Conservation (phyloP, 805 yeast genomes). For the Metschnikowia sp. region DNA sequence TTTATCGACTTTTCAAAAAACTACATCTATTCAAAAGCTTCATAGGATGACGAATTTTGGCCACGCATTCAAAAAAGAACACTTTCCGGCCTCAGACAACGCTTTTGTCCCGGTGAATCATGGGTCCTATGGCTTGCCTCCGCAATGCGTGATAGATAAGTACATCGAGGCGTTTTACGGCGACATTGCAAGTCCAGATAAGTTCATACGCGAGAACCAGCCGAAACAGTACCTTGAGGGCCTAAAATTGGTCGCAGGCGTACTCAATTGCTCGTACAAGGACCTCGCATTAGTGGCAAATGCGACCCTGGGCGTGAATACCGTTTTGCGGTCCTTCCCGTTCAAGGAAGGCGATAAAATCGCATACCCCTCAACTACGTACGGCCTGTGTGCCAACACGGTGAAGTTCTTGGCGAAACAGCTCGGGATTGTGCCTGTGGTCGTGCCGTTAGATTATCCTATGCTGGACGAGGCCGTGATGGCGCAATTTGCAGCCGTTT, state of each 20-base stretch:
- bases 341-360: slow-evolving; percentile 51
- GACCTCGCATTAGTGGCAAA: slow-evolving; percentile 54
- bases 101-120: slow-evolving; percentile 52
- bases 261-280: slow-evolving; percentile 46
- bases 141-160: slow-evolving; percentile 37
- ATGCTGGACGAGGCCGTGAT: slow-evolving; percentile 22
- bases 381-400: slow-evolving; percentile 54
- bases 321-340: slow-evolving; percentile 52
- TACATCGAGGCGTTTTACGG: slow-evolving; percentile 9
- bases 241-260: slow-evolving; percentile 32
- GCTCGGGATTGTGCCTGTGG: slow-evolving; percentile 23
- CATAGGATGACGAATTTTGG: slow-evolving; percentile 40
- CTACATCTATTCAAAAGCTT: no score
- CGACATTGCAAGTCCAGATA: slow-evolving; percentile 45
- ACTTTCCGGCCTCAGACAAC: slow-evolving; percentile 42
- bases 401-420: slow-evolving; percentile 38
- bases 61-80: slow-evolving; percentile 41
- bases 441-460: slow-evolving; percentile 17
- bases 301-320: slow-evolving; percentile 60
- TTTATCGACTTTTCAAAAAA: no score
- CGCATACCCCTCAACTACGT: slow-evolving; percentile 47
- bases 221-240: slow-evolving; percentile 29
- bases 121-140: slow-evolving; percentile 62
- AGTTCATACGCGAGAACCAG: slow-evolving; percentile 30
- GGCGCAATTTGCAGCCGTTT: slow-evolving; percentile 20